Evolutionary conservation across 345 rosid species (phyloP).

Genomic region (Raphanus sativus): DNA sequence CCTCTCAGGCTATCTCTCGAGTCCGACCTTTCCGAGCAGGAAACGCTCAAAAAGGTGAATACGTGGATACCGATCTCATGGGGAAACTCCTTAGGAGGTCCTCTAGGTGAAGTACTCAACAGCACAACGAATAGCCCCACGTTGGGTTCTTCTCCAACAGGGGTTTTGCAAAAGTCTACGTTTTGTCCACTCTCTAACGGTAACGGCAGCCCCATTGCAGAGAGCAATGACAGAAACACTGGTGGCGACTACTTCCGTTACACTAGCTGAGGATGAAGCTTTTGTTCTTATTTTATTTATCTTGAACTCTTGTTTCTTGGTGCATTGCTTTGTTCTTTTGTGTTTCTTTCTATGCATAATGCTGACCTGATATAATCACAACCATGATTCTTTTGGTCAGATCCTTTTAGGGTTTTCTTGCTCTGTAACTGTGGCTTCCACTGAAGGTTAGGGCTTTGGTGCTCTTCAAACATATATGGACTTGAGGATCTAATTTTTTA

Average conservation of each 20-base stretch:
- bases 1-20: constrained; percentile 57
- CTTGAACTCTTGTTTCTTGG: neutral
- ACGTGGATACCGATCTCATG: constrained; percentile 57
- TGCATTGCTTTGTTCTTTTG: neutral
- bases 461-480: neutral
- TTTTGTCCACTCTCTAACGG: constrained; percentile 60
- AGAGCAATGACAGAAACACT: constrained; percentile 37
- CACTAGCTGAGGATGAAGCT: constrained; percentile 25
- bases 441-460: neutral
- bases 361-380: neutral
- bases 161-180: constrained; percentile 56
- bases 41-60: constrained; percentile 37
- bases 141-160: constrained; percentile 58
- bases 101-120: constrained; percentile 63
- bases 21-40: constrained; percentile 36
- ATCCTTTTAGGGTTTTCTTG: neutral
- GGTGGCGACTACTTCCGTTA: constrained; percentile 36
- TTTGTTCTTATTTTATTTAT: too few relatives aligned
- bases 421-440: neutral
- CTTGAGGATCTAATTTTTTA: neutral
- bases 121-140: constrained; percentile 46
- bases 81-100: constrained; percentile 62
- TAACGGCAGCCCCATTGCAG: constrained; percentile 57
- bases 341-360: neutral
- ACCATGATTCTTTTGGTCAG: constrained; percentile 1